Evolutionary conservation across 306 rosid species (phyloP).

Genomic region (Prunus kanzakura): DNA sequence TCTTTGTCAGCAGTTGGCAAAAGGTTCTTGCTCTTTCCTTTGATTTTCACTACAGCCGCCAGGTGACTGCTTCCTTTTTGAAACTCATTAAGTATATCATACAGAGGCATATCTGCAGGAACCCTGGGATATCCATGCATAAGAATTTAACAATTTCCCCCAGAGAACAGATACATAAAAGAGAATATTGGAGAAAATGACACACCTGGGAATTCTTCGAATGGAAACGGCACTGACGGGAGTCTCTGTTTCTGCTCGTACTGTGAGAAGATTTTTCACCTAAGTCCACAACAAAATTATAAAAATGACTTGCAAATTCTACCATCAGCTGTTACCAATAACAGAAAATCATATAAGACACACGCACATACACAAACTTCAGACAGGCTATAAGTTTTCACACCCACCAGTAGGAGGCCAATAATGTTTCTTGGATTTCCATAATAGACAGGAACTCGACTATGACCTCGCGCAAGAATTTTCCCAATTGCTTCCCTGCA

Average conservation of each 20-base stretch:
- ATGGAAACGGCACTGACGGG: slow-evolving; percentile 53
- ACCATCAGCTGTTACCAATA: background rate
- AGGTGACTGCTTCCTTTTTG: slow-evolving; percentile 95
- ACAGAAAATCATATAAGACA: background rate
- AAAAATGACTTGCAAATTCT: background rate
- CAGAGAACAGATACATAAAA: background rate
- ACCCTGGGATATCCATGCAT: slow-evolving; percentile 47
- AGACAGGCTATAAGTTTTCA: background rate
- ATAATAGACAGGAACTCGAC: slow-evolving; percentile 46
- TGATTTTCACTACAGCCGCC: slow-evolving; percentile 85
- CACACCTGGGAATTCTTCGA: slow-evolving; percentile 46
- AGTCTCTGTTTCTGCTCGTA: slow-evolving; percentile 52
- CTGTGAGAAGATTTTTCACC: slow-evolving; percentile 60
- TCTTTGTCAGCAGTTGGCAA: slow-evolving; percentile 36
- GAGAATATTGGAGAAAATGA: background rate
- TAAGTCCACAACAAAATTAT: slow-evolving; percentile 16
- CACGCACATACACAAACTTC: background rate
- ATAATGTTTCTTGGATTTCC: slow-evolving; percentile 49
- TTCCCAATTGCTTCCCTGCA: slow-evolving; percentile 56
- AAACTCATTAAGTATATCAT: slow-evolving; percentile 91
- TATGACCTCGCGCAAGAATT: slow-evolving; percentile 60
- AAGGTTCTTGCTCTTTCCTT: slow-evolving; percentile 44
- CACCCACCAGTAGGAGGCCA: slow-evolving; percentile 45
- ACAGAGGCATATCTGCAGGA: slow-evolving; percentile 89
- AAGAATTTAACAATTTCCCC: background rate